Evolutionary conservation across 192 early-diverging fungal species (phyloP), one percentile per base, ranked within the genome.

Genomic region (Coemansia sp.): DNA sequence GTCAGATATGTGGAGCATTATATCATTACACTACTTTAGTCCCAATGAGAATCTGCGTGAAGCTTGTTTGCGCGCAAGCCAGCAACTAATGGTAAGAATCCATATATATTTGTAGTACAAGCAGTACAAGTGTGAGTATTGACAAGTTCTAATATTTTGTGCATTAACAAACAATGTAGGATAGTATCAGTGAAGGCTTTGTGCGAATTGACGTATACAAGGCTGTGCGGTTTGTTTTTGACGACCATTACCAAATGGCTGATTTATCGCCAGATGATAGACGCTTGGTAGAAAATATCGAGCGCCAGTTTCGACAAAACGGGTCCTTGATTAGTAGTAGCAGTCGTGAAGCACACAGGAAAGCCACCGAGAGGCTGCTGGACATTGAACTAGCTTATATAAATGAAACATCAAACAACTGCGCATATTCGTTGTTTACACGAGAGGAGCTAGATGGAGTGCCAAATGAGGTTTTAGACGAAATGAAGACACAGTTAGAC

Each of bases 361-460:
- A 35, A 35, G 32, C 32, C 8, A 35, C 32, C 6, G 32, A 35
- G 32, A 35, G 6, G 32, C 32, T 35, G 6, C 32, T 7, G 32
- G 32, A 8, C 32, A 35, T 35, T 35, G 32, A 35, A 9, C 4
- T 35, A 2, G 6, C 5, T 8, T 35, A 35, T 35, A 35, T 35
- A 35, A 35, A 35, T 35, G 32, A 35, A 35, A 35, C 32, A 35
- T 35, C 32, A 35, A 35, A 35, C 54, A 56, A 41, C 17, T 41
- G 4, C 35, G 83, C 71, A 35, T 63, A 72, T 32, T 63, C 78
- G 50, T 52, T 62, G 49, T 68, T 82, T 43, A 72, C 75, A 29
- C 64, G 54, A 1, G 65, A 85, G n/a, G 85, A 90, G 60, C 75
- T 90, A 25, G 88, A 85, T 19, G 90, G 88, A 3, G 66, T 94